Conservation (phyloP, 78 protist species). For the Paratrimastix pyriformis region DNA sequence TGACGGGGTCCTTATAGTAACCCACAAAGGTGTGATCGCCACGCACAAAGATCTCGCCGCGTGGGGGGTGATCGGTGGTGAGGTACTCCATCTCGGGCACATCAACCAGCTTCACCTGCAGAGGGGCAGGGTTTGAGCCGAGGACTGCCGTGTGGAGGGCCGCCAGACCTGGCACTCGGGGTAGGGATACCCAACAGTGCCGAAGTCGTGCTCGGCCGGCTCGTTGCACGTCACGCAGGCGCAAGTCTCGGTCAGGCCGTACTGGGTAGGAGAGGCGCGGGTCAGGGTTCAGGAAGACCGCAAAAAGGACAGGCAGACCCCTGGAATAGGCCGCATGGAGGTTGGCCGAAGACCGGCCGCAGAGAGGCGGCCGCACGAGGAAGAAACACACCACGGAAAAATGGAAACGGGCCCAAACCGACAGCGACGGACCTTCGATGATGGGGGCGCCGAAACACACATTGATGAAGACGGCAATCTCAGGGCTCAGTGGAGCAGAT, state of each 20-base stretch:
- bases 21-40: not conserved
- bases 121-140: too few relatives aligned
- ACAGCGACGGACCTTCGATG: too few relatives aligned
- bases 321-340: too few relatives aligned
- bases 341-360: too few relatives aligned
- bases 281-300: too few relatives aligned
- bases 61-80: not conserved
- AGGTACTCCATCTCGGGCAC: conserved; percentile 5
- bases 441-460: not conserved
- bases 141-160: too few relatives aligned
- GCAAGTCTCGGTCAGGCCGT: conserved; percentile 17
- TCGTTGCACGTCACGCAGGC: not conserved
- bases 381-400: too few relatives aligned
- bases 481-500: conserved; percentile 15
- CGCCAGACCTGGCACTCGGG: not conserved
- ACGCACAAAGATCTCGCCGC: not conserved
- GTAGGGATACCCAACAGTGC: not conserved
- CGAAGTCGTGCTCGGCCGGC: not conserved
- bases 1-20: not conserved
- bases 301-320: too few relatives aligned
- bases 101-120: too few relatives aligned
- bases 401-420: too few relatives aligned
- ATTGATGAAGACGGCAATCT: not conserved
- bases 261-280: too few relatives aligned
- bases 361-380: too few relatives aligned